A percentile compares a stretch with the other conserved stretches of the same genome.
Evolutionary conservation across 148 eudicot species (phyloP).

Genomic region (Heliamphora exappendiculata): DNA sequence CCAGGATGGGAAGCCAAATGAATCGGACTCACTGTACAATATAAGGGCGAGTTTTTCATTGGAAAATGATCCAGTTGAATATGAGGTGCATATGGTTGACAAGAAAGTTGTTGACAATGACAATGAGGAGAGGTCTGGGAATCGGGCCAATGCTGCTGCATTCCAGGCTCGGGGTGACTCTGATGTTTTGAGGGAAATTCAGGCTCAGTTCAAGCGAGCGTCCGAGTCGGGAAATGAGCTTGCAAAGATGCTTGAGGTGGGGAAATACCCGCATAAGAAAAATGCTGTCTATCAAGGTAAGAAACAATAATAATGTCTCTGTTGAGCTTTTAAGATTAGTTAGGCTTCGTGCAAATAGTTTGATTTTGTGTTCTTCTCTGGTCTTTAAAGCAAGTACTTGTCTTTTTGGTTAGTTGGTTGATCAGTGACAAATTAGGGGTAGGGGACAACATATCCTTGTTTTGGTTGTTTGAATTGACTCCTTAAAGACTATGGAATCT

Average conservation of each 20-base stretch:
- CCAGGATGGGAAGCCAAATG: constrained; percentile 24
- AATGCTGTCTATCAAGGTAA: constrained; percentile 61
- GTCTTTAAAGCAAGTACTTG: not conserved
- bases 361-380: not conserved
- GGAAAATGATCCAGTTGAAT: constrained; percentile 52
- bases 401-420: not conserved
- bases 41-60: constrained; percentile 29
- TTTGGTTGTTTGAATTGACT: not conserved
- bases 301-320: not conserved
- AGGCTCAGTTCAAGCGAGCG: constrained; percentile 77
- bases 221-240: constrained; percentile 63
- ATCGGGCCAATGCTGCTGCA: constrained; percentile 31
- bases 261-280: constrained; percentile 62
- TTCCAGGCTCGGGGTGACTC: constrained; percentile 41
- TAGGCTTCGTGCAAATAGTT: not conserved
- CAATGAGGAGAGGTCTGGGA: constrained; percentile 28
- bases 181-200: constrained; percentile 75
- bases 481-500: not conserved
- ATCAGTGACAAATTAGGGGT: not conserved
- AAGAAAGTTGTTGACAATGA: constrained; percentile 67
- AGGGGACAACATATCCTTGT: not conserved
- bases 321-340: not conserved
- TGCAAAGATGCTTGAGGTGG: constrained; percentile 73
- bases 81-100: constrained; percentile 86
- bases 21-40: constrained; percentile 20